Percentiles rank a stretch among this genome's conserved stretches.
These are phyloP conservation scores for Leishmania martiniquensis DNA, from an alignment of 208 protist species.

Conservation along the genomic window DNA sequence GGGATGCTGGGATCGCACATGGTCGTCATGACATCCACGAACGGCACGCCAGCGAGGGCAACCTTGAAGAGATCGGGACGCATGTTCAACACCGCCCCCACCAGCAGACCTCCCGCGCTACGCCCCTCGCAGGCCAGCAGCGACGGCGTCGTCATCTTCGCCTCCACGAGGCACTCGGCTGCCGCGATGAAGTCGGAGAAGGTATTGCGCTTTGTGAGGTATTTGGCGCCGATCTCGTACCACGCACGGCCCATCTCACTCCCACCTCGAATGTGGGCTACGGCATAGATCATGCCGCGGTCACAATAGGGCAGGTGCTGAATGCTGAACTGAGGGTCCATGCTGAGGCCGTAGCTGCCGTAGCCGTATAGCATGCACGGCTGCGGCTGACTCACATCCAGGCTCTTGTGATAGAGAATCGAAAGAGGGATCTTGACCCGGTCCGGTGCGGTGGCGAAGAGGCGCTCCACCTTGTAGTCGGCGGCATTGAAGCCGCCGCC, in stretches of 20 bases:
- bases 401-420: conserved; percentile 76
- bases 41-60: conserved; percentile 90
- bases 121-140: conserved; percentile 90
- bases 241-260: conserved; percentile 92
- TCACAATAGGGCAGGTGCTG: conserved; percentile 84
- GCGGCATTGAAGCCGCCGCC: conserved; percentile 67
- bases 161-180: conserved; percentile 86
- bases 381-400: conserved; percentile 66
- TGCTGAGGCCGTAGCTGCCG: conserved; percentile 88
- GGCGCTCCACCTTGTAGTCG: conserved; percentile 75
- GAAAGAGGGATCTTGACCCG: conserved; percentile 75
- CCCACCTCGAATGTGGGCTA: conserved; percentile 93
- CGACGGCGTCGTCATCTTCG: conserved; percentile 58
- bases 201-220: conserved; percentile 94
- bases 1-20: conserved; percentile 94
- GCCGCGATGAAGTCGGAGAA: conserved; percentile 93
- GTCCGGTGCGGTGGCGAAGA: conserved; percentile 81
- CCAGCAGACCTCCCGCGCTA: conserved; percentile 93
- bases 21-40: conserved; percentile 95
- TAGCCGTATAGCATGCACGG: conserved; percentile 93
- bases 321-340: conserved; percentile 87
- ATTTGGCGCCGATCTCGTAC: conserved; percentile 93
- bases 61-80: conserved; percentile 87
- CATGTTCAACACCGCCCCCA: conserved; percentile 94
- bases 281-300: conserved; percentile 90